Conservation (phyloP, 2,329 filamentous ascomycete species). For the Neofusicoccum laricinum region DNA sequence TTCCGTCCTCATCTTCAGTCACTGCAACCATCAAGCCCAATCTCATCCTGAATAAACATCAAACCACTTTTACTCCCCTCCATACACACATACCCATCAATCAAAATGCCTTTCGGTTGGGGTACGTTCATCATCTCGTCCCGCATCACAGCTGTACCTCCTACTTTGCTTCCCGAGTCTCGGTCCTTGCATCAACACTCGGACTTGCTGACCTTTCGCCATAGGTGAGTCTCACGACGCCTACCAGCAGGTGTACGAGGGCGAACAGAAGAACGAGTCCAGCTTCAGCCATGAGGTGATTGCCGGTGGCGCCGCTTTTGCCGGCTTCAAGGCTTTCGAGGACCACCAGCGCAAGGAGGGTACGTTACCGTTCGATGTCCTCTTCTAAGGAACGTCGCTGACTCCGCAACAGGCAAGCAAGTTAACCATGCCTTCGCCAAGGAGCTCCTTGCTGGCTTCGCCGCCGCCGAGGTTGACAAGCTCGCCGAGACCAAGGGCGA, state of each 20-base stretch:
- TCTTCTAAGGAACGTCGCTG: neutral
- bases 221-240: conserved; percentile 53
- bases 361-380: neutral
- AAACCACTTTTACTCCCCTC: neutral
- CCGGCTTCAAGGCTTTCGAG: conserved; percentile 77
- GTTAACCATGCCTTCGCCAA: conserved; percentile 75
- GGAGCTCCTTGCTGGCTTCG: conserved; percentile 70
- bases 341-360: conserved; percentile 69
- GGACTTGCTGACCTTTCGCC: neutral
- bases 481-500: conserved; percentile 59
- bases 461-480: conserved; percentile 73
- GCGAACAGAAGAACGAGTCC: conserved; percentile 54
- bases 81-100: conserved; percentile 9
- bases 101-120: conserved; percentile 46
- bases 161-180: neutral
- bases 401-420: conserved; percentile 55
- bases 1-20: conserved; percentile 1
- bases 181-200: neutral
- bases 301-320: conserved; percentile 73
- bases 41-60: neutral
- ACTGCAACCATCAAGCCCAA: neutral
- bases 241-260: conserved; percentile 55
- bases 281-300: conserved; percentile 70
- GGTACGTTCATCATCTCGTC: conserved; percentile 27
- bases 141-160: neutral